Conservation (phyloP, 1,139 yeast species). For the Hanseniaspora gamundiae region DNA sequence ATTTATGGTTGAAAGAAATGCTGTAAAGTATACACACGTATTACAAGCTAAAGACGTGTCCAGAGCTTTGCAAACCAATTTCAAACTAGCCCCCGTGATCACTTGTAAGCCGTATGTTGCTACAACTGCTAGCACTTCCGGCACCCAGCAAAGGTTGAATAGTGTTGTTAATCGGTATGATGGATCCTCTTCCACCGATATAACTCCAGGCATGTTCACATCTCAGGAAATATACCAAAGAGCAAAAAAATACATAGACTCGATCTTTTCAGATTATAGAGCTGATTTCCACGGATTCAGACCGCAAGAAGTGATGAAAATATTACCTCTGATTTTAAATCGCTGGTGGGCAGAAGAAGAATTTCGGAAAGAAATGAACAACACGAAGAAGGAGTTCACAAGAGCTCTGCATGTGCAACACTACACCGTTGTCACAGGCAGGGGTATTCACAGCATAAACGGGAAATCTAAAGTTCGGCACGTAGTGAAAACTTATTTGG, state of each 20-base stretch:
- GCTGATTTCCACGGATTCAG: conserved; percentile 41
- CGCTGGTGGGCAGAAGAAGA: conserved; percentile 49
- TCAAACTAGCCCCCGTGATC: neutral
- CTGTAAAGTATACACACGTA: conserved; percentile 5
- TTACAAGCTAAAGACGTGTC: neutral
- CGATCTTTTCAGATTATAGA: conserved; percentile 15
- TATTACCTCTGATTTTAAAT: conserved; percentile 26
- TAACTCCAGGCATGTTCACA: neutral
- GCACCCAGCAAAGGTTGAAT: too few species aligned
- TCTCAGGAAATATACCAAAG: conserved; percentile 6
- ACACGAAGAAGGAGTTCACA: conserved; percentile 25
- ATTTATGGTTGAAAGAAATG: conserved; percentile 21
- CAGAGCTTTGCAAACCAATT: neutral
- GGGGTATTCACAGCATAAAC: conserved; percentile 48
- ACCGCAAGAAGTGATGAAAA: conserved; percentile 33
- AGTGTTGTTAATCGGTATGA: neutral
- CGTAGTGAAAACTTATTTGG: conserved; percentile 30
- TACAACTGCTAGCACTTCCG: neutral
- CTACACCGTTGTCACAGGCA: conserved; percentile 41
- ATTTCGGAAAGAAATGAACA: conserved; percentile 29
- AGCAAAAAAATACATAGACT: conserved; percentile 10
- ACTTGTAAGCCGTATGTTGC: neutral
- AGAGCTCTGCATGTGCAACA: conserved; percentile 24
- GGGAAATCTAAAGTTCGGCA: conserved; percentile 36
- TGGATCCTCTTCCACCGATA: neutral